Base-by-base conservation (phyloP, 495 filamentous ascomycete species). In the Chaetomium cochliodes region DNA sequence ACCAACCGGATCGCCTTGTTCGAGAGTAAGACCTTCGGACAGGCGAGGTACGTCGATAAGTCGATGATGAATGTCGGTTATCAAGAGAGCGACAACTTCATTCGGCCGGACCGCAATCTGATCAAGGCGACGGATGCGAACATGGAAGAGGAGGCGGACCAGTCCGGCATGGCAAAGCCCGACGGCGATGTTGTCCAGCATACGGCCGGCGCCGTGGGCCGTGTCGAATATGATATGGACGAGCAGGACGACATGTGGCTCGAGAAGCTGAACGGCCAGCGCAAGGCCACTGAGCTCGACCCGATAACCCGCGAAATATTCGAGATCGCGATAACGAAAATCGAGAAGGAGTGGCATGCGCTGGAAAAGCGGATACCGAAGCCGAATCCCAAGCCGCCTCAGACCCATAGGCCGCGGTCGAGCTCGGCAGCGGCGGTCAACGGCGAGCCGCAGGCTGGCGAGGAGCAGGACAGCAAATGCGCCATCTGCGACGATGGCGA, bases 211-310 rank as follows among this genome's bases (percentile, higher is more conserved):
- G 68, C 67, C 20, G 84, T 91, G 30, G 90, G 92, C 46, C 85
- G 91, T 39, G 94, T 97, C 47, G 94, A 99, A 69, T 99, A 99
- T 70, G 94, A 99, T 69, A 98, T 99, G 94, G 94, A 99, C 71
- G 94, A 98, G 76, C 94, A 99, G 72, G 94, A 99, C 73, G 92
- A 96, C 60, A 90, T 92, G 77, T 98, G 96, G 94, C 80, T 99
- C 26, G 89, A 96, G 62, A 85, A 85, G 49, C 86, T 91, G 67
- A 99, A 99, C 70, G 76, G 78, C 8, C 86, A 89, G 63, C 85
- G 96, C 42, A 88, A 87, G 70, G 79, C 81, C 3, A 82, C 88
- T 63, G 86, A 88, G 42, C 84, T 90, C 23, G 90, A 93, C 53
- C 80, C 88, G 0, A 94, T 99, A 67, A 92, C 92, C 47, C 90